A percentile compares a stretch with the other conserved stretches of the same genome.
Conservation (phyloP, 139 green algal genomes). For the Dunaliella primolecta region DNA sequence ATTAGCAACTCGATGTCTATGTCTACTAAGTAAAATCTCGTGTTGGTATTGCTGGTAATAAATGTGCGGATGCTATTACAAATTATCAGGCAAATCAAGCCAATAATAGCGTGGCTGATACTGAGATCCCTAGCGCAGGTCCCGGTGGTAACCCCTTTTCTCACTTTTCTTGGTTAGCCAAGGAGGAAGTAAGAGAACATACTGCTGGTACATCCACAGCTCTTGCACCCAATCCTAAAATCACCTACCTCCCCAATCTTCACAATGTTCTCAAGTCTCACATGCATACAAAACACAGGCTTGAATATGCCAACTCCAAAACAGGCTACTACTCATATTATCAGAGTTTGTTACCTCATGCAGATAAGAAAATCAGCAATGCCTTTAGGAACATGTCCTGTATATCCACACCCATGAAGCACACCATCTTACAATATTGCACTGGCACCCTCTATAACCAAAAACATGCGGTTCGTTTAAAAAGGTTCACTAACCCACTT, state of each 20-base stretch:
- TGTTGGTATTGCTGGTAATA: neutral
- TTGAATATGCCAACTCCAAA: too few species aligned
- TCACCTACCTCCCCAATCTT: too few species aligned
- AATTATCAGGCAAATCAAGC: neutral
- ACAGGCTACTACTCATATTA: neutral
- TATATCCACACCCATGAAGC: neutral
- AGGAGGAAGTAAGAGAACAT: too few species aligned
- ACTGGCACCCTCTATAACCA: neutral
- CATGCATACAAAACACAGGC: too few species aligned
- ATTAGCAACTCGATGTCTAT: too few species aligned
- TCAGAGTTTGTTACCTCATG: neutral
- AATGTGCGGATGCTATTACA: neutral
- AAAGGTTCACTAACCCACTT: neutral
- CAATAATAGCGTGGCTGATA: too few species aligned
- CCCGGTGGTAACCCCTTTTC: too few species aligned
- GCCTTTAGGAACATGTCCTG: neutral
- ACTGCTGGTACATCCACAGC: too few species aligned
- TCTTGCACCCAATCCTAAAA: too few species aligned
- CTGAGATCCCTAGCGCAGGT: too few species aligned
- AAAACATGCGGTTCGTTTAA: neutral
- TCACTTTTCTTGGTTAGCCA: too few species aligned
- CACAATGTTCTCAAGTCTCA: too few species aligned
- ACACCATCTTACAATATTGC: neutral
- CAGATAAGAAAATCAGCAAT: neutral
- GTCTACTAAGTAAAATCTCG: neutral